Conservation (phyloP, 2,329 filamentous ascomycete species). For the Penicillium polonicum region DNA sequence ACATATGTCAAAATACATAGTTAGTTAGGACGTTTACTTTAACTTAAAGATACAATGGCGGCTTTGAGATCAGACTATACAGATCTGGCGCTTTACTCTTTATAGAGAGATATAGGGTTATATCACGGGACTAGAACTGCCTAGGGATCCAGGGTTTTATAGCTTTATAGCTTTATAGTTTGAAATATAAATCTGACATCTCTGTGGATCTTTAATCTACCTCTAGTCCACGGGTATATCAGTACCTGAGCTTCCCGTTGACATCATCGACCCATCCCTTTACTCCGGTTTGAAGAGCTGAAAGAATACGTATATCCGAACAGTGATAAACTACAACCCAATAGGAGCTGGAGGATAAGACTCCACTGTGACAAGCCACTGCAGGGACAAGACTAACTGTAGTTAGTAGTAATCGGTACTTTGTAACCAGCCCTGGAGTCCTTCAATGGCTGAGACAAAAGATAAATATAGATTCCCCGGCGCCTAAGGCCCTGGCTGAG, state of each 20-base stretch:
- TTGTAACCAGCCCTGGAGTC: background rate
- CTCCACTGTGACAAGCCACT: slow-evolving; percentile 11
- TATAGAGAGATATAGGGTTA: background rate
- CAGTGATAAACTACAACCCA: background rate
- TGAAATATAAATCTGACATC: background rate
- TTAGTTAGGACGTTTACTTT: background rate
- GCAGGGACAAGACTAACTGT: background rate
- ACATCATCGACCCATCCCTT: slow-evolving; percentile 5
- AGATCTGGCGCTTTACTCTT: slow-evolving; percentile 1
- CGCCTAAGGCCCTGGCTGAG: slow-evolving; percentile 15
- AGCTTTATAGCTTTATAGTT: background rate
- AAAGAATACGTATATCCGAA: background rate
- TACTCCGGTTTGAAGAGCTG: background rate
- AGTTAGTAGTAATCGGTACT: background rate
- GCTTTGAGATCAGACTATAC: background rate
- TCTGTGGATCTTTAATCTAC: background rate
- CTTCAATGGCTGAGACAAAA: background rate
- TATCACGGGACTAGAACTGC: background rate
- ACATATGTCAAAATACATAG: background rate
- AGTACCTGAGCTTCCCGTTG: slow-evolving; percentile 1
- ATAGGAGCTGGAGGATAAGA: background rate
- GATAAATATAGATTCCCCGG: slow-evolving; percentile 5
- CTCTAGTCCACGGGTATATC: background rate
- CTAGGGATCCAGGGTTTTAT: too few relatives aligned
- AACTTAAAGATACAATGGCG: background rate